Evolutionary conservation across 345 rosid genomes (phyloP), one percentile per base, ranked within the genome.

Genomic region (Heritiera littoralis): DNA sequence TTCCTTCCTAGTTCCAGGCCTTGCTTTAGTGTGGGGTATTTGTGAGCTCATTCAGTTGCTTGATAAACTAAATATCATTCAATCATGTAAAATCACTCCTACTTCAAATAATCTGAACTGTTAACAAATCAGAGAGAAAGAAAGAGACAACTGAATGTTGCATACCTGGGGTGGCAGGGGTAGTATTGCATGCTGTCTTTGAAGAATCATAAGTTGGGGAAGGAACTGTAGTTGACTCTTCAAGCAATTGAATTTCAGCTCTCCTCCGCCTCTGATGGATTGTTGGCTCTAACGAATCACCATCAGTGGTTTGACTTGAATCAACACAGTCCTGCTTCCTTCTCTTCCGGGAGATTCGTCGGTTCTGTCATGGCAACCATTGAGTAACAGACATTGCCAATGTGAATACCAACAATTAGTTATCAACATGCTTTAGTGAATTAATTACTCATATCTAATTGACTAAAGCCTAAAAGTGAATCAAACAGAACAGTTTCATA

Each of bases 281-380:
- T 72, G 32, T 52, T 55, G 40, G 74, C 80, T 66, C 81, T 30
- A 48, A 76, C 58, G 49, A 45, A 74, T 79, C 80, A 63, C 81
- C 81, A 55, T 79, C 79, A n/a, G n/a, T 43, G 48, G 76, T 65
- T 76, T 76, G 77, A 60, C 46, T 45, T 64, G 78, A 82, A 58
- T 41, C 64, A 38, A 32, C 41, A 72, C 51, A 13, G 41, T 64
- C 77, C n/a, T 84, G 86, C 77, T 82, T 86, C 80, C 81, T 85
- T 79, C 75, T 83, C 77, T 73, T 82, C 30, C 88, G 81, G 65
- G 84, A 82, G 65, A 94, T 90, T 81, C 91, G 90, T 83, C 87
- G 87, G 3, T 79, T 79, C 98, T 92, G 93, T 67, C n/a, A 63
- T 63, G 5, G 41, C 17, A 61, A 41, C 18, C 7, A 67, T 10